A percentile compares a stretch with the other conserved stretches of the same genome.
phyloP scores from a whole-genome alignment of 1,284 basidiomycete species.

The Peniophora sp. region DNA sequence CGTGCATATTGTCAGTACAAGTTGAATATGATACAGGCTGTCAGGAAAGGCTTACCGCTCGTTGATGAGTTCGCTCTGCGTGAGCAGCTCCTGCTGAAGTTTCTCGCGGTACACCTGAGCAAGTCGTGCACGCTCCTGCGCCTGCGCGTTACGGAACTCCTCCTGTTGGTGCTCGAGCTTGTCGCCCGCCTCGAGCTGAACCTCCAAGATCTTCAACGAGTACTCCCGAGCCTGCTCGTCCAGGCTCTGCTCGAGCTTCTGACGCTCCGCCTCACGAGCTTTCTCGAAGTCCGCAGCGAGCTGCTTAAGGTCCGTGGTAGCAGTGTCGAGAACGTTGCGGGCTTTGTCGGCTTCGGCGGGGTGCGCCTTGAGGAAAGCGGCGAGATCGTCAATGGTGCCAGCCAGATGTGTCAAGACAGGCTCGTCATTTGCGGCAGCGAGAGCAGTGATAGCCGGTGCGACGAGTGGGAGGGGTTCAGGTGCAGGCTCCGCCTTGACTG shows the following conservation, averaged over 20 bases:
- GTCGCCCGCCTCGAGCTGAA: conserved; percentile 79
- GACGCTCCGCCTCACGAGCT: conserved; percentile 77
- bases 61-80: conserved; percentile 91
- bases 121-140: conserved; percentile 72
- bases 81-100: conserved; percentile 79
- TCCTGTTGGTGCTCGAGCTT: conserved; percentile 84
- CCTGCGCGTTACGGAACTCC: conserved; percentile 78
- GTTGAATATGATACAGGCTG: background rate
- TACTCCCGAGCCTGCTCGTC: conserved; percentile 84
- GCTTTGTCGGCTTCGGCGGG: conserved; percentile 63
- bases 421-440: conserved; percentile 52
- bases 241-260: conserved; percentile 69
- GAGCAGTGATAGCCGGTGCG: conserved; percentile 72
- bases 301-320: conserved; percentile 78
- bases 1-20: too few species aligned
- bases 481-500: conserved; percentile 19
- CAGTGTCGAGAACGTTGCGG: conserved; percentile 63
- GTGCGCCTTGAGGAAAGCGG: conserved; percentile 72
- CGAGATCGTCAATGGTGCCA: conserved; percentile 88
- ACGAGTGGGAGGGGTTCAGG: conserved; percentile 63
- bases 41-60: conserved; percentile 54
- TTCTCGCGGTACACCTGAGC: conserved; percentile 80
- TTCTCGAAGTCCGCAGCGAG: conserved; percentile 76
- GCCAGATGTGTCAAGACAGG: conserved; percentile 92
- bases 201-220: conserved; percentile 72